Conservation (phyloP, 805 yeast genomes). For the Suhomyces tanzawaensis region DNA sequence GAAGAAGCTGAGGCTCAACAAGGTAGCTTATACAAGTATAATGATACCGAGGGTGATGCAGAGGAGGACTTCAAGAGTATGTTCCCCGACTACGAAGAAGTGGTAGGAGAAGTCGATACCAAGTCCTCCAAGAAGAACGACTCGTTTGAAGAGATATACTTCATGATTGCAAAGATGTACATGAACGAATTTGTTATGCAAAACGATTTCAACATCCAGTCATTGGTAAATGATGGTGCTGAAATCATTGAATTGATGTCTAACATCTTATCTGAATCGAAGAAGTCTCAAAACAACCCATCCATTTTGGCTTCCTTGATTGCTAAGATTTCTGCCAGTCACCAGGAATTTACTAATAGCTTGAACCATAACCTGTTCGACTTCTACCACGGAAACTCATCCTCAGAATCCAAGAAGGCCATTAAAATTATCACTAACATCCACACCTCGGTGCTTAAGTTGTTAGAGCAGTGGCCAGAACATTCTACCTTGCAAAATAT, state of each 20-base stretch:
- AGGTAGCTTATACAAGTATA: conserved; percentile 62
- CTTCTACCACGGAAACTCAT: conserved; percentile 62
- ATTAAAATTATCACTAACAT: conserved; percentile 41
- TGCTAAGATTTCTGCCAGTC: conserved; percentile 17
- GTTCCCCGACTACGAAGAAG: conserved; percentile 86
- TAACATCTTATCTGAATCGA: conserved; percentile 6
- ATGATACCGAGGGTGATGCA: conserved; percentile 60
- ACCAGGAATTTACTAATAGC: conserved; percentile 15
- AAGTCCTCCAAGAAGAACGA: conserved; percentile 17
- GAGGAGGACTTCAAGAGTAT: conserved; percentile 78
- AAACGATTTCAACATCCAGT: conserved; percentile 13
- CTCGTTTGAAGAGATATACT: conserved; percentile 46
- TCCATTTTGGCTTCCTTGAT: conserved; percentile 21
- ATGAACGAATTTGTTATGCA: conserved; percentile 37
- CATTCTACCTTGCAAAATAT: conserved; percentile 83
- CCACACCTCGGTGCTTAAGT: conserved; percentile 31
- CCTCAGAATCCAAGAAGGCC: conserved; percentile 61
- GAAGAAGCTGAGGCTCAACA: conserved; percentile 62
- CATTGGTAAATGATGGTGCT: conserved; percentile 43
- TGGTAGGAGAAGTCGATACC: conserved; percentile 34
- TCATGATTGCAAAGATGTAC: conserved; percentile 49
- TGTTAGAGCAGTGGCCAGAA: conserved; percentile 84
- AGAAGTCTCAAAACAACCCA: conserved; percentile 15
- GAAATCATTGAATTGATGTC: conserved; percentile 12
- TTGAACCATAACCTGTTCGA: conserved; percentile 29